Conservation (phyloP, 2,329 filamentous ascomycete genomes). For the Pseudopyrenochaeta lycopersici region DNA sequence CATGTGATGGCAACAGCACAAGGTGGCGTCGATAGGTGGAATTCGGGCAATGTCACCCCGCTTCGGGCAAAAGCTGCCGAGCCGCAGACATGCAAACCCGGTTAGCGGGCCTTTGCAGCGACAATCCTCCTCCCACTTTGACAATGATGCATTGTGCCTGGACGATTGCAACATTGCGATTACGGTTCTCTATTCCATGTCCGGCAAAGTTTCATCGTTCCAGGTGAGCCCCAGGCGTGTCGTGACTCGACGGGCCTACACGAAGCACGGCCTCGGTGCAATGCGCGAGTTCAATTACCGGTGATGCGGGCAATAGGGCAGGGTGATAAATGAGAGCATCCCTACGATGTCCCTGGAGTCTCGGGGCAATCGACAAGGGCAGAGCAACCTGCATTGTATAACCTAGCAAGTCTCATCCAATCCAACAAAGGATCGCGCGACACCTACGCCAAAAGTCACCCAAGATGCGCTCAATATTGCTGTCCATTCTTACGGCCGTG, state of each 20-base stretch:
- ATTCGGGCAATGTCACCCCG: background rate
- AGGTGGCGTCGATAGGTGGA: background rate
- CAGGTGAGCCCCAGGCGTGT: background rate
- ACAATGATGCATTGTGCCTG: constrained; percentile 7
- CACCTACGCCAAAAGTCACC: background rate
- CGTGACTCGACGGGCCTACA: background rate
- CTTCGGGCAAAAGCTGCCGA: background rate
- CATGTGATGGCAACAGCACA: no score
- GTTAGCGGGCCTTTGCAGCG: background rate
- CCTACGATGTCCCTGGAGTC: no score
- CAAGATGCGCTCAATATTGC: background rate
- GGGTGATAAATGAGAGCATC: no score
- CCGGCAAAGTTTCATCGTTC: background rate
- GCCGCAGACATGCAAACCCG: background rate
- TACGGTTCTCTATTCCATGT: constrained; percentile 1
- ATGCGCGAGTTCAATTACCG: background rate
- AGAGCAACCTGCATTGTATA: no score
- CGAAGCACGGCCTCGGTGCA: constrained; percentile 1
- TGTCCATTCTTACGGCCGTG: background rate
- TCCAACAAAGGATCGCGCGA: background rate
- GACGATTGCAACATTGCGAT: constrained; percentile 14
- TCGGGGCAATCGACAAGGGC: no score
- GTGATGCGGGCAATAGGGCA: no score
- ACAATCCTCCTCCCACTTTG: background rate
- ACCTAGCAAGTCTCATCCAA: background rate